Evolutionary conservation across 2,329 filamentous ascomycete genomes (phyloP), one percentile per base, ranked within the genome.

Genomic region (Ophiocordyceps robertsii): DNA sequence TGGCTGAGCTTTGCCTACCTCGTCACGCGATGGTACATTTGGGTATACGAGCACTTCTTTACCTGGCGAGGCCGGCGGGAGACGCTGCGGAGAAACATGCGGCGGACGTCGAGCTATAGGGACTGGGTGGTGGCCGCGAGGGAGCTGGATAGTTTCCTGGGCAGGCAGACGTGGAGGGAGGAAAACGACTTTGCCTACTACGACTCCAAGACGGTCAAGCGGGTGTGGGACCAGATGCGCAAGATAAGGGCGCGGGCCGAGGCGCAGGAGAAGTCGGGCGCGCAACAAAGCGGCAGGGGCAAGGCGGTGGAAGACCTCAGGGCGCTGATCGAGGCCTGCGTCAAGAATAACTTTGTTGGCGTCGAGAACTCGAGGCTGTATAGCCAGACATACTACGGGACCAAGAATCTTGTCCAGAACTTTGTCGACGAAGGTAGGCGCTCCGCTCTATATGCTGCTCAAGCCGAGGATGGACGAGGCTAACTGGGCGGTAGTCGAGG

Each of bases 281-380:
- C 61, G 24, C 58, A 67, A 4, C 40, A 49, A 38, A 33, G 41
- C 16, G 62, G 55, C 46, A 58, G 63, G 9, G 58, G 64, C 40
- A 67, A 73, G 45, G 72, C 80, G 0, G 68, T 87, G 3, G 82
- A 90, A 48, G 86, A 92, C 43, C 69, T 98, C 43, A 82, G 80
- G 47, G 73, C 73, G 1, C 64, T 96, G 45, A 68, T 93, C 17
- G 87, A 95, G 65, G 86, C 85, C 13, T 96, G 89, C 58, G 83
- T 95, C 53, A 98, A 95, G 72, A 94, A 89, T 63, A 96, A 98
- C 57, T 98, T 96, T 62, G 87, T 86, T 16, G 92, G 92, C 0
- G 81, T 95, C 13, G 92, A 98, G 61, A 96, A 95, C 54, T 80
- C 90, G 10, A 76, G 87, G 43, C 66, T 98, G n/a, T 98, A 98